A percentile compares a stretch with the other conserved stretches of the same genome.
Evolutionary conservation across 2,329 filamentous ascomycete genomes (phyloP).

Genomic region (Decorospora gaudefroyi): DNA sequence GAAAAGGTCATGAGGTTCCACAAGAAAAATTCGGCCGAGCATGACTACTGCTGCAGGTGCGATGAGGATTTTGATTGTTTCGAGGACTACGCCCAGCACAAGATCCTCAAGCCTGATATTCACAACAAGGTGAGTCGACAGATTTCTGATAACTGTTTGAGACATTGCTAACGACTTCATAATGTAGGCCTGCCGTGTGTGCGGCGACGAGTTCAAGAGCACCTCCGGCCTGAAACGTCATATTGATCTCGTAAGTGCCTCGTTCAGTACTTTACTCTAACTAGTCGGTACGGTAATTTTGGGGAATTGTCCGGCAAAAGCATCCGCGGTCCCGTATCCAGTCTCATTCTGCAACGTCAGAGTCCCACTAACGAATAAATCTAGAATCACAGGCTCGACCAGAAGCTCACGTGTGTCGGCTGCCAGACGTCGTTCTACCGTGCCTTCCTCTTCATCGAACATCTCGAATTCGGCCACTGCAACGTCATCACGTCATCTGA

Average conservation of each 20-base stretch:
- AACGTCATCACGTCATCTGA: conserved; percentile 47
- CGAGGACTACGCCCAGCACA: conserved; percentile 55
- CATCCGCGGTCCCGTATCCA: no score
- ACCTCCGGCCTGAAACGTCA: conserved; percentile 58
- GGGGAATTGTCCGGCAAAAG: no score
- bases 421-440: conserved; percentile 56
- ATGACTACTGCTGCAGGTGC: conserved; percentile 55
- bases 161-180: neutral
- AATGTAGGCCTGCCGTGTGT: conserved; percentile 57
- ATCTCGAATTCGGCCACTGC: conserved; percentile 61
- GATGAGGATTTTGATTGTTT: conserved; percentile 53
- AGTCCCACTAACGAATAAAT: no score
- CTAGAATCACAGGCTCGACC: conserved; percentile 56
- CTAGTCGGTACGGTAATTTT: no score
- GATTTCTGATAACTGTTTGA: neutral
- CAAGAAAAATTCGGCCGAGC: conserved; percentile 53
- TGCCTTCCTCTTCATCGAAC: conserved; percentile 56
- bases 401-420: conserved; percentile 59
- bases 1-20: conserved; percentile 56
- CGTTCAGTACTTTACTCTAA: neutral
- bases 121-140: conserved; percentile 40
- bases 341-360: no score
- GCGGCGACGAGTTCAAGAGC: conserved; percentile 61
- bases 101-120: conserved; percentile 41
- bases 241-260: conserved; percentile 53